Percentiles rank a stretch among this genome's conserved stretches.
Conservation (phyloP, 306 rosid genomes). For the Luffa aegyptiaca region DNA sequence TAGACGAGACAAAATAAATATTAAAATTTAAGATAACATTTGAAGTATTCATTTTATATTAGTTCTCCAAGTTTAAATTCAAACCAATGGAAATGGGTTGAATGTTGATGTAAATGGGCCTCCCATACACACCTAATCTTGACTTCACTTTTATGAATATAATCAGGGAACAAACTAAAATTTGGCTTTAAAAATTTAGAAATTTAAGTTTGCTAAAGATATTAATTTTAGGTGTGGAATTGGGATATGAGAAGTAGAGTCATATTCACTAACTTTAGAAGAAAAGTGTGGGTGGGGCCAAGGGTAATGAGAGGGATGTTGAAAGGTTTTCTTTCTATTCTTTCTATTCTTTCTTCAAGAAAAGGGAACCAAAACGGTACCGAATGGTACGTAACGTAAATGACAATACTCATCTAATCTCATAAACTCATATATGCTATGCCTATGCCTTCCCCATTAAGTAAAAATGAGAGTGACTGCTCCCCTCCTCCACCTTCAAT, state of each 20-base stretch:
- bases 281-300: neutral
- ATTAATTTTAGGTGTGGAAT: neutral
- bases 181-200: neutral
- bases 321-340: neutral
- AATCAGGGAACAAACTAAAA: too few relatives aligned
- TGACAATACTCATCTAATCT: neutral
- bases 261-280: neutral
- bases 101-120: too few relatives aligned
- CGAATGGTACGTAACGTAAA: neutral
- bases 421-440: neutral
- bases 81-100: too few relatives aligned
- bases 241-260: neutral
- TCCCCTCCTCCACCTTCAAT: neutral
- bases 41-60: too few relatives aligned
- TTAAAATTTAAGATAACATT: too few relatives aligned
- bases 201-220: neutral
- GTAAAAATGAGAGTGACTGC: neutral
- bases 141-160: too few relatives aligned
- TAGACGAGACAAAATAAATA: too few relatives aligned
- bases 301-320: neutral
- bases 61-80: too few relatives aligned
- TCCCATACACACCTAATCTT: too few relatives aligned
- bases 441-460: neutral
- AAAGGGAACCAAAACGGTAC: neutral
- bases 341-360: neutral